phyloP scores from a whole-genome alignment of 768 basidiomycete species.

The Sarcodon sp. region DNA sequence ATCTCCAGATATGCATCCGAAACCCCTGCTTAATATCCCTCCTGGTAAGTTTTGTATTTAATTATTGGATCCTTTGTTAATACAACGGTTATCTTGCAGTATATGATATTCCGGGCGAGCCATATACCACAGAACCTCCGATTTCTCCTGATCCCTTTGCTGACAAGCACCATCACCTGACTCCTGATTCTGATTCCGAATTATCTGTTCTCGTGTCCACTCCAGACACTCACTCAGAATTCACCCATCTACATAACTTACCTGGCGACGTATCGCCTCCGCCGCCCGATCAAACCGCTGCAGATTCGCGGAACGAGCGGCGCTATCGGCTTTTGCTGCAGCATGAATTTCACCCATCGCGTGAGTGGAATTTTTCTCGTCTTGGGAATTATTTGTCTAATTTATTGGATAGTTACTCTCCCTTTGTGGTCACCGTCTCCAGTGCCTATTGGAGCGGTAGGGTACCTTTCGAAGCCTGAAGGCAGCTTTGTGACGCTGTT shows the following conservation, averaged over 20 bases:
- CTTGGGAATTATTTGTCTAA: neutral
- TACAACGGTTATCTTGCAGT: no score
- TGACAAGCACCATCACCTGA: conserved; percentile 17
- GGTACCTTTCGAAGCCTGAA: conserved; percentile 55
- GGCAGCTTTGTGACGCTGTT: conserved; percentile 64
- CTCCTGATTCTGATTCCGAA: neutral
- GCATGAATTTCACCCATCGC: conserved; percentile 57
- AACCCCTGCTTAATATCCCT: conserved; percentile 12
- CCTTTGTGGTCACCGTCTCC: conserved; percentile 61
- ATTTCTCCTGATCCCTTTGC: conserved; percentile 6
- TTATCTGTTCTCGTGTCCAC: conserved; percentile 20
- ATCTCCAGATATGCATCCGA: conserved; percentile 28
- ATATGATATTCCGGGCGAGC: conserved; percentile 1
- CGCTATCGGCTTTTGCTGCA: conserved; percentile 53
- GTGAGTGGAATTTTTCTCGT: conserved; percentile 24
- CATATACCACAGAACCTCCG: conserved; percentile 5
- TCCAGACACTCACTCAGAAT: conserved; percentile 8
- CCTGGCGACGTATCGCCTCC: conserved; percentile 26
- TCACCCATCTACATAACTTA: conserved; percentile 3
- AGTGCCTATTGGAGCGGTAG: conserved; percentile 59
- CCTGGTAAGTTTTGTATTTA: conserved; percentile 9
- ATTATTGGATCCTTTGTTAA: no score
- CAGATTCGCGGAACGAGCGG: conserved; percentile 43
- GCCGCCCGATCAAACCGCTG: conserved; percentile 22
- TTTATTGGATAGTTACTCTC: conserved; percentile 14